Conservation (phyloP, 2,329 filamentous ascomycete species). For the Fusarium nanum region DNA sequence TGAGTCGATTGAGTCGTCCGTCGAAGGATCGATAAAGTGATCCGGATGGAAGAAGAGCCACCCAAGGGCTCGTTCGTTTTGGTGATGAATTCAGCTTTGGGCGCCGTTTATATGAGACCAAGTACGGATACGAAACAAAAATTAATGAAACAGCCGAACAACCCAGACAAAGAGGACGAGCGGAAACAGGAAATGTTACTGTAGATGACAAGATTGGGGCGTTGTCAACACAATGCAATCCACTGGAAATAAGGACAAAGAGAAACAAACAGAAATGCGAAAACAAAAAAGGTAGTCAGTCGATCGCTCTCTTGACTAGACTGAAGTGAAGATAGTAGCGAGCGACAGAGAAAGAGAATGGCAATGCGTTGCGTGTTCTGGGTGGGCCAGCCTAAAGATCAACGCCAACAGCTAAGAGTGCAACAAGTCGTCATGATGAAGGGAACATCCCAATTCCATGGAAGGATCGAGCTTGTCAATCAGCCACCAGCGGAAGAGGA, state of each 20-base stretch:
- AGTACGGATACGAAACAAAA: background rate
- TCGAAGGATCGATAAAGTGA: background rate
- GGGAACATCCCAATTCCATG: conserved; percentile 43
- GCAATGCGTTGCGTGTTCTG: conserved; percentile 28
- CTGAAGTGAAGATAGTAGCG: conserved; percentile 8
- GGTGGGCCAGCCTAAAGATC: conserved; percentile 29
- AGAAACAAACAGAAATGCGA: conserved; percentile 18
- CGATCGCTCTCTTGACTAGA: conserved; percentile 15
- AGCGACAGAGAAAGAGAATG: conserved; percentile 26
- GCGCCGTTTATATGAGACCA: background rate
- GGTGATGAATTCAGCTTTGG: conserved; percentile 22
- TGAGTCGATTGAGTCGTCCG: background rate
- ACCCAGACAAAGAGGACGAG: conserved; percentile 2
- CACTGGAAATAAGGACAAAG: conserved; percentile 9
- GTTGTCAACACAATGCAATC: conserved; percentile 16
- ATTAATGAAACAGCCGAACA: conserved; percentile 14
- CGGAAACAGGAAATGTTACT: conserved; percentile 1
- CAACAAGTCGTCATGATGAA: conserved; percentile 35
- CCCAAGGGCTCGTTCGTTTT: conserved; percentile 18
- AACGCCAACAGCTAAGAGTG: conserved; percentile 13
- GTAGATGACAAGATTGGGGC: conserved; percentile 3
- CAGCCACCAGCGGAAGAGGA: conserved; percentile 3
- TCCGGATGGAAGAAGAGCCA: conserved; percentile 11
- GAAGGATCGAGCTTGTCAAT: conserved; percentile 28
- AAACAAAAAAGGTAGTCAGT: background rate